A percentile compares a stretch with the other conserved stretches of the same genome.
Conservation (phyloP, 495 filamentous ascomycete species). For the Saxophila tyrrhenica region DNA sequence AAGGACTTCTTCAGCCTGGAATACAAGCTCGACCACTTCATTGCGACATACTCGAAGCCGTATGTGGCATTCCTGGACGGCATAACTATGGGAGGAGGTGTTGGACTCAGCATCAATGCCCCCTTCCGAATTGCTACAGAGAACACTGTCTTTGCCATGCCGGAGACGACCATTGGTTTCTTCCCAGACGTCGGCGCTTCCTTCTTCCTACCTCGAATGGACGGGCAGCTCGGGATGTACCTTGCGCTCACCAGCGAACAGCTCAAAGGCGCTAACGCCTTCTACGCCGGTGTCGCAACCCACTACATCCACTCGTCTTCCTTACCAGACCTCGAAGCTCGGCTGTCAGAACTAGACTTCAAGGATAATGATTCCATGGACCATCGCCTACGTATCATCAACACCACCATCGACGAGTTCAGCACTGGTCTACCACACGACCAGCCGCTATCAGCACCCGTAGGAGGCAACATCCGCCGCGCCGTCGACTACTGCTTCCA, state of each 20-base stretch:
- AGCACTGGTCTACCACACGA: constrained; percentile 59
- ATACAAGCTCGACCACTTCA: constrained; percentile 87
- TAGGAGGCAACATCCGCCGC: constrained; percentile 47
- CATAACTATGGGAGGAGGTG: constrained; percentile 95
- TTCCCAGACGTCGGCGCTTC: constrained; percentile 95
- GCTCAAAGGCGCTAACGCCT: constrained; percentile 68
- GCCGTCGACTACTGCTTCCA: constrained; percentile 56
- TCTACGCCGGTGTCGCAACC: constrained; percentile 35
- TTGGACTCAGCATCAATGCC: constrained; percentile 86
- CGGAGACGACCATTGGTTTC: constrained; percentile 94
- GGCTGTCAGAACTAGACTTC: constrained; percentile 82
- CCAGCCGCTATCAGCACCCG: constrained; percentile 47
- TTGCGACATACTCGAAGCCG: constrained; percentile 89
- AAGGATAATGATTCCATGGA: constrained; percentile 52
- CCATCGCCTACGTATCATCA: constrained; percentile 56
- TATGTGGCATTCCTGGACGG: constrained; percentile 96
- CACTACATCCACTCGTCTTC: constrained; percentile 64
- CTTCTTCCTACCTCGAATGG: constrained; percentile 85
- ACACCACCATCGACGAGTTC: constrained; percentile 85
- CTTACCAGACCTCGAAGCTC: constrained; percentile 65
- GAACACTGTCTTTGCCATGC: constrained; percentile 92
- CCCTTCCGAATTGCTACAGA: constrained; percentile 95
- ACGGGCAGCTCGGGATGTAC: constrained; percentile 76
- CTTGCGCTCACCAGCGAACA: constrained; percentile 77
- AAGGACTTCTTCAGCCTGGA: constrained; percentile 78